Percentiles rank a stretch among this genome's conserved stretches.
These are phyloP conservation scores for Vitis rotundifolia DNA, from an alignment of 164 flowering plant genomes.

Conservation along the genomic window DNA sequence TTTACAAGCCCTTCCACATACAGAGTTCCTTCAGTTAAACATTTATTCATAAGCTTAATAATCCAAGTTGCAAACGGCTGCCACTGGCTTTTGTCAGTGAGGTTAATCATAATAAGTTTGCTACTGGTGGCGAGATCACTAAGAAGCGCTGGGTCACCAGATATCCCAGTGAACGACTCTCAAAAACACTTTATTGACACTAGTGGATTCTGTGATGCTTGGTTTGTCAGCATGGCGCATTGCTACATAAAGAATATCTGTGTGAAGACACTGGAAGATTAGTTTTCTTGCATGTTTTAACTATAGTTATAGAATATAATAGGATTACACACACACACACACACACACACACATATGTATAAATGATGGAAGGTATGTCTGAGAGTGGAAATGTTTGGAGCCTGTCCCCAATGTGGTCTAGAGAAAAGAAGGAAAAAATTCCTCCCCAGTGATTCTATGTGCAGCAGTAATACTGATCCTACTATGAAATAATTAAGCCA, in stretches of 20 bases:
- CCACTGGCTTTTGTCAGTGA: conserved; percentile 70
- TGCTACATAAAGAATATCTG: conserved; percentile 72
- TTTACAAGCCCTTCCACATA: conserved; percentile 82
- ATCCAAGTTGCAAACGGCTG: conserved; percentile 80
- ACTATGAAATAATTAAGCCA: no score
- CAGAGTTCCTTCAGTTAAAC: conserved; percentile 84
- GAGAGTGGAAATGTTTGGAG: no score
- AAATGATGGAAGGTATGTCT: no score
- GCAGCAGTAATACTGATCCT: no score
- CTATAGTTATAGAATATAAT: no score
- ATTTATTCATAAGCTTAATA: conserved; percentile 73
- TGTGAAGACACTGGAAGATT: conserved; percentile 13
- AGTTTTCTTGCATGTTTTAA: not conserved
- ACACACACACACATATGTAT: no score
- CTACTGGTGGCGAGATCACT: conserved; percentile 62
- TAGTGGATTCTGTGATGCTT: conserved; percentile 26
- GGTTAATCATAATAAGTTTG: conserved; percentile 66
- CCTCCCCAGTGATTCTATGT: no score
- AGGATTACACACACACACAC: no score
- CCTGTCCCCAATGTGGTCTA: no score
- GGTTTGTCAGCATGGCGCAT: conserved; percentile 37
- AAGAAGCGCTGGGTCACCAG: conserved; percentile 42
- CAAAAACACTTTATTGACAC: conserved; percentile 67
- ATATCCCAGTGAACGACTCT: conserved; percentile 54
- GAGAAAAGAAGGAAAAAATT: no score